Evolutionary conservation across 139 green algal genomes (phyloP).

Genomic region (Tetratostichococcus sp.): DNA sequence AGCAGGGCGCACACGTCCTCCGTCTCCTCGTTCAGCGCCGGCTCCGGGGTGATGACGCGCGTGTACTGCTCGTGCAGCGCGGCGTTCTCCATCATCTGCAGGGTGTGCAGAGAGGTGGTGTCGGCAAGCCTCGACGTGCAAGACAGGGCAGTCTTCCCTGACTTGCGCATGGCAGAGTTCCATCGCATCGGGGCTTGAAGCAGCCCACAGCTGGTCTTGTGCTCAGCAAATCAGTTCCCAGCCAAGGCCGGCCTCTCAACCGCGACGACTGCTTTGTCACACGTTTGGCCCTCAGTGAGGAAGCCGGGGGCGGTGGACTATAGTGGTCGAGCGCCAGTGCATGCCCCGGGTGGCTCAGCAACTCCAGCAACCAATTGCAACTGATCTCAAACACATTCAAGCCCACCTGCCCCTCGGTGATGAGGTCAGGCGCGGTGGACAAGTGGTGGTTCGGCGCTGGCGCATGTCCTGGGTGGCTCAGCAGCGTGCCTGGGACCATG

Average conservation of each 20-base stretch:
- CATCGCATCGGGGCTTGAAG: too few relatives aligned
- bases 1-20: slow-evolving; percentile 83
- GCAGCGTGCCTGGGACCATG: not conserved
- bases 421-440: not conserved
- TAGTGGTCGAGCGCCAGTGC: not conserved
- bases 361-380: too few relatives aligned
- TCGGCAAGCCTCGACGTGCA: too few relatives aligned
- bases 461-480: not conserved
- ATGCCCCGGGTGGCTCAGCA: not conserved
- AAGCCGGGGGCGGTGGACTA: not conserved
- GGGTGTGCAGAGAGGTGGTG: too few relatives aligned
- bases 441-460: not conserved
- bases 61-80: slow-evolving; percentile 62
- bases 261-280: too few relatives aligned
- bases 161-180: too few relatives aligned
- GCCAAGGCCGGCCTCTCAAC: too few relatives aligned
- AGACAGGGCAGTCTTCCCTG: too few relatives aligned
- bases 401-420: not conserved
- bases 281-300: not conserved
- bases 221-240: too few relatives aligned
- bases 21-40: slow-evolving; percentile 55
- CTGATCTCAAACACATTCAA: too few relatives aligned
- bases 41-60: slow-evolving; percentile 64
- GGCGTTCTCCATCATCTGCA: slow-evolving; percentile 59
- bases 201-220: too few relatives aligned